Evolutionary conservation across 2,329 filamentous ascomycete species (phyloP).

Genomic region (Fusarium tupiense): DNA sequence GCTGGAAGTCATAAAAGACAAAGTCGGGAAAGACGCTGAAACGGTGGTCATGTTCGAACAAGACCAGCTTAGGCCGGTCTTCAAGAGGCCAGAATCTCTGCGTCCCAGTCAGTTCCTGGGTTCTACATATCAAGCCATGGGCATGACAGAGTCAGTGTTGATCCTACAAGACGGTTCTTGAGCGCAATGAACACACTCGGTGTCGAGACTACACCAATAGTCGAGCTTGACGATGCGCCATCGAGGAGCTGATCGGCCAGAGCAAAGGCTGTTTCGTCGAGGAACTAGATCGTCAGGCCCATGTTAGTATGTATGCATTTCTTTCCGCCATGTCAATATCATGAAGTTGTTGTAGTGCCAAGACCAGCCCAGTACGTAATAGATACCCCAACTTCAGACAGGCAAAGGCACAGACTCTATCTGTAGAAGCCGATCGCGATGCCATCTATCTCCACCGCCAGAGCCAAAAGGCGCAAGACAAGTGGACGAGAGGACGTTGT

Average conservation of each 20-base stretch:
- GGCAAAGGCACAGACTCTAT: slow-evolving; percentile 7
- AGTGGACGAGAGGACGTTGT: not conserved
- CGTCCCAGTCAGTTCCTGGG: slow-evolving; percentile 12
- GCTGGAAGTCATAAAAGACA: slow-evolving; percentile 76
- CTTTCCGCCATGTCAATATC: slow-evolving; percentile 13
- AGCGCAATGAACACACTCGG: slow-evolving; percentile 82
- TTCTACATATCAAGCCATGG: not conserved
- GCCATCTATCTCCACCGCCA: slow-evolving; percentile 35
- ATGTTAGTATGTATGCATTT: slow-evolving; percentile 12
- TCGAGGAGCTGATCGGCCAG: slow-evolving; percentile 74
- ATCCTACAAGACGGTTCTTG: slow-evolving; percentile 69
- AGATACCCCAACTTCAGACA: slow-evolving; percentile 17
- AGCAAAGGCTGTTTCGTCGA: slow-evolving; percentile 73
- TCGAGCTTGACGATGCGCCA: slow-evolving; percentile 64
- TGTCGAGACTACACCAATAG: slow-evolving; percentile 76
- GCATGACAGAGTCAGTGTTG: not conserved
- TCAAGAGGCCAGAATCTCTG: slow-evolving; percentile 35
- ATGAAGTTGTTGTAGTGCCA: slow-evolving; percentile 35
- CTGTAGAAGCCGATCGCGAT: slow-evolving; percentile 30
- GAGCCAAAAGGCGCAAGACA: not conserved
- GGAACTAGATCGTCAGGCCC: slow-evolving; percentile 62
- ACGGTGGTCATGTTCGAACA: slow-evolving; percentile 79
- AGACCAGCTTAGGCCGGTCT: slow-evolving; percentile 64
- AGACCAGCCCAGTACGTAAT: slow-evolving; percentile 38
- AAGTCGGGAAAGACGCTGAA: slow-evolving; percentile 81